These are phyloP conservation scores for Croton setiger DNA, from an alignment of 441 rosid genomes.

Conservation along the genomic window DNA sequence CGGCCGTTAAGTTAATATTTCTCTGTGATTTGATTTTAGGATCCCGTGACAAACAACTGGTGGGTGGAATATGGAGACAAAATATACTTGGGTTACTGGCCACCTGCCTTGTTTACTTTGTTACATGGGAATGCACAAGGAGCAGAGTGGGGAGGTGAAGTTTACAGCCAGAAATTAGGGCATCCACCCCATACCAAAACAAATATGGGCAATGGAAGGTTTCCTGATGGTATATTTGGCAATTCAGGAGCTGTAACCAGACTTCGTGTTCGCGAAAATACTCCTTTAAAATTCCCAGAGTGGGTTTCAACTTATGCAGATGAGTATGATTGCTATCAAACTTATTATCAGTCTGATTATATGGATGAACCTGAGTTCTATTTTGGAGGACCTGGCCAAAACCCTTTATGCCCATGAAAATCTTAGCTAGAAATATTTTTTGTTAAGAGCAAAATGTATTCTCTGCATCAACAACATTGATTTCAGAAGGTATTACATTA, in stretches of 20 bases:
- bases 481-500: background rate
- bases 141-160: conserved; percentile 80
- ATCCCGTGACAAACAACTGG: conserved; percentile 49
- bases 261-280: conserved; percentile 44
- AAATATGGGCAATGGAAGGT: conserved; percentile 60
- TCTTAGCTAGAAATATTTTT: background rate
- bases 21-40: conserved; percentile 28
- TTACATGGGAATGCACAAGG: conserved; percentile 36
- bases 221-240: conserved; percentile 27
- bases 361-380: conserved; percentile 51
- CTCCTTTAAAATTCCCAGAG: conserved; percentile 46
- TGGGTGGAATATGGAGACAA: conserved; percentile 53
- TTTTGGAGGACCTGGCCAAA: conserved; percentile 77
- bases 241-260: conserved; percentile 47
- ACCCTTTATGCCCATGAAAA: conserved; percentile 40
- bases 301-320: conserved; percentile 29
- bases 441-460: background rate
- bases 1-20: too few species aligned
- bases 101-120: conserved; percentile 30
- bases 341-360: conserved; percentile 31
- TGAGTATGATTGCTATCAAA: conserved; percentile 47
- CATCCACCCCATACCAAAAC: conserved; percentile 52
- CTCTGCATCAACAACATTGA: conserved; percentile 4
- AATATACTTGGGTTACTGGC: conserved; percentile 65
- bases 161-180: conserved; percentile 49